Base-by-base conservation (phyloP, 1,284 basidiomycete species). In the Leccinum fallax region DNA sequence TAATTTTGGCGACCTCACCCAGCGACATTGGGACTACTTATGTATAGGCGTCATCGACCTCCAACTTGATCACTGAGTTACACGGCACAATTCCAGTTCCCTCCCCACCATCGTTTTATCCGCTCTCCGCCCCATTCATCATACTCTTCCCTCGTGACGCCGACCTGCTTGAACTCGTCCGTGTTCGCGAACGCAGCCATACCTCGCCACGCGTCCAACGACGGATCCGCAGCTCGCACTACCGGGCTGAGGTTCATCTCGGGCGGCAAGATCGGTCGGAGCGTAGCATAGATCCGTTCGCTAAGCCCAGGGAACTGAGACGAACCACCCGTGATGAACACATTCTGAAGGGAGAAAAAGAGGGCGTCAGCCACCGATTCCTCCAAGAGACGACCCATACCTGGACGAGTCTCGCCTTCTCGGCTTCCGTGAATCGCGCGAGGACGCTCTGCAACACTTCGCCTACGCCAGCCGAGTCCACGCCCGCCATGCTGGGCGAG, bases 401-500 rank as follows among this genome's bases (percentile, higher is more conserved):
- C 71, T 84, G 80, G 58, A 83, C 88, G 61, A 95, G 80, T 40
- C 85, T 76, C 13, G 77, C 76, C 66, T 89, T 87, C 54, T 94
- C 88, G 3, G 79, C 76, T 43, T 88, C 83, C 4, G 85, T 78
- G 76, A 97, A 97, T 10, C 89, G 84, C n/a, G 88, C 85, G 55
- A 99, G 81, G 38, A 98, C 84, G 74, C 88, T 93, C 67, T 94
- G 92, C 24, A 95, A 79, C 2, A 98, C 87, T 76, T 99, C 97
- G 13, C 90, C 93, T 3, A 99, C 74, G 0, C 97, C 97, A 0
- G 97, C 97, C 21, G 92, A 94, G 75, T 99, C 97, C 24, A 98
- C 83, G 0, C 97, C 97, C 3, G 95, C 96, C 84, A 98, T 95
- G 13, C 82, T 81, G 0, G 97, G 97, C 59, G 94, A 90, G 80